phyloP scores from a whole-genome alignment of 2,329 filamentous ascomycete species.

The Bipolaris oryzae region DNA sequence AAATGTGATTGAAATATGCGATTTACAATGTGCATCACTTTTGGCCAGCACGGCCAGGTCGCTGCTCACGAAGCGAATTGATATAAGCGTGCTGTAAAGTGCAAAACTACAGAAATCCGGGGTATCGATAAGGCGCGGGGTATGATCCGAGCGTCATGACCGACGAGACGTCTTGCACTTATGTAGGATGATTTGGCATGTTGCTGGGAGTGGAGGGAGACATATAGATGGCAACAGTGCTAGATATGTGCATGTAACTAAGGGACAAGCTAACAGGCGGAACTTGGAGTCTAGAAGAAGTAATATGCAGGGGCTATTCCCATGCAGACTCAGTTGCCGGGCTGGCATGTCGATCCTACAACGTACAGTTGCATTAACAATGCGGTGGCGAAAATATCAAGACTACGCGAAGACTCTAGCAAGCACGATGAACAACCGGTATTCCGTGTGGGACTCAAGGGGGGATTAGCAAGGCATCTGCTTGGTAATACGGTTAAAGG shows the following conservation, averaged over 20 bases:
- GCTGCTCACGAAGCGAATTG: conserved; percentile 19
- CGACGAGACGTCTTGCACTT: neutral
- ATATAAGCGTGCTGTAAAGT: conserved; percentile 39
- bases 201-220: neutral
- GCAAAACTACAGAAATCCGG: conserved; percentile 30
- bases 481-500: conserved; percentile 8
- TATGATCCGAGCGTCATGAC: conserved; percentile 19
- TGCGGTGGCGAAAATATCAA: neutral
- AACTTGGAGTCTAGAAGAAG: neutral
- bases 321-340: neutral
- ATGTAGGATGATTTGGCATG: neutral
- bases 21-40: too few relatives aligned
- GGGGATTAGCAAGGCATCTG: neutral
- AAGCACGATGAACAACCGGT: neutral
- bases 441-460: neutral
- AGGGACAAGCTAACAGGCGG: neutral
- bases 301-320: neutral
- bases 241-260: too few relatives aligned
- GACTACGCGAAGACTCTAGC: neutral
- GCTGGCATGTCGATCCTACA: neutral
- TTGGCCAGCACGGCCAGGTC: neutral
- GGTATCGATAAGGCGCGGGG: conserved; percentile 37
- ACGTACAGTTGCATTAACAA: neutral
- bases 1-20: too few relatives aligned
- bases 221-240: neutral